These are phyloP conservation scores for Botrytis tulipae DNA, from an alignment of 2,329 filamentous ascomycete species.

Conservation along the genomic window DNA sequence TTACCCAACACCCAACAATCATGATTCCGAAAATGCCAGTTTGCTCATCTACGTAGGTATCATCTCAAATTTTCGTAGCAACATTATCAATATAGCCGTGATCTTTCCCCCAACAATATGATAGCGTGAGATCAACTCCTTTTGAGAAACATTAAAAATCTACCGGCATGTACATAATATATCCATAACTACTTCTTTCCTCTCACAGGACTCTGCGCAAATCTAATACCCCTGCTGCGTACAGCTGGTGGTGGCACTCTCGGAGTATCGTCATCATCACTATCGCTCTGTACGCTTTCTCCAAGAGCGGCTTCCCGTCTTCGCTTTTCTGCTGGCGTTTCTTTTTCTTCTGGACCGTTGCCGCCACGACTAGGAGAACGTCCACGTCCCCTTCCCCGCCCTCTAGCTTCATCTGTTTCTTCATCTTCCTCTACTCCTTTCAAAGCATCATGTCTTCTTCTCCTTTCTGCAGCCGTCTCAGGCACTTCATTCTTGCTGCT, in stretches of 20 bases:
- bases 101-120: conserved; percentile 2
- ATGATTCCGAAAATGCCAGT: conserved; percentile 1
- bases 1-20: conserved; percentile 4
- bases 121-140: neutral
- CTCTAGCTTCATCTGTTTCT: conserved; percentile 32
- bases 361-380: conserved; percentile 40
- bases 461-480: conserved; percentile 50
- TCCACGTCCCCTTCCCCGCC: conserved; percentile 41
- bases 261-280: conserved; percentile 37
- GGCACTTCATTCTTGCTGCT: conserved; percentile 14
- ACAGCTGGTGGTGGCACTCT: conserved; percentile 34
- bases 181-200: conserved; percentile 17
- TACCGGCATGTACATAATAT: neutral
- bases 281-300: conserved; percentile 41
- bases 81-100: conserved; percentile 11
- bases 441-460: conserved; percentile 58
- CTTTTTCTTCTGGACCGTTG: conserved; percentile 37
- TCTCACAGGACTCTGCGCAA: conserved; percentile 39
- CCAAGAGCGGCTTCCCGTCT: conserved; percentile 73
- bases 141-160: neutral
- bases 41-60: conserved; percentile 5
- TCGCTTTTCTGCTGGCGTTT: conserved; percentile 73
- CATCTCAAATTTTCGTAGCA: conserved; percentile 3
- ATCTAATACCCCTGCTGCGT: conserved; percentile 36
- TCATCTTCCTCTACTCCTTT: conserved; percentile 44